Evolutionary conservation across 169 alveolate genomes (phyloP), one percentile per base, ranked within the genome.

Genomic region (Eimeria tenella): DNA sequence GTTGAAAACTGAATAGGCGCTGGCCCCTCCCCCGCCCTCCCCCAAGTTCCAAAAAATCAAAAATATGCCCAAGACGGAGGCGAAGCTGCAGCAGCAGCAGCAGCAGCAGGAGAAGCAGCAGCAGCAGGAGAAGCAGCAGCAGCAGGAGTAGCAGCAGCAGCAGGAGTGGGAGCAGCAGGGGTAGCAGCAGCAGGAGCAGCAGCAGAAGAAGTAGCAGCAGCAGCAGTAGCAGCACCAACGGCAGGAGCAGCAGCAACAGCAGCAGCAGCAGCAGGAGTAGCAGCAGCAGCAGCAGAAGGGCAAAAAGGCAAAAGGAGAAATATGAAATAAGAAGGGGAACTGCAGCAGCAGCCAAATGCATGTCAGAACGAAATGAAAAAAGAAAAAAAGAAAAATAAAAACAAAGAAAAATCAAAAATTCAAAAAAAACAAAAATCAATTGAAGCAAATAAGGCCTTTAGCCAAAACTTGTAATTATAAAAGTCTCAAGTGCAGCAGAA

Each of bases 1-100:
- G 60, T 82, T 82, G 60, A 82, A 82, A 17, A 82, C 77, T 13
- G 77, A 58, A 19, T 82, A 82, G 3, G 90, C 90, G 42, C 77
- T 58, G 5, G 60, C 90, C 0, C 90, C 90, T 0, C 90, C 90
- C 10, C 50, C 23, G 62, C 90, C 77, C 75, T 55, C 90, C 5
- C 90, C 90, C 42, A 82, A 58, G 23, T 55, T 58, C n/a, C 55
- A 50, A 19, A 82, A 82, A 4, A 82, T 60, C 42, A 82, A 60
- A 9, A 60, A 15, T 7, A 82, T 82, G 62, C 90, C 90, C 6
- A 60, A 25, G 55, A 82, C 23, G 42, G 71, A 79, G 17, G 88
- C 88, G 19, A 55, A 50, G 71, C 88, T 79, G 88, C 70, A 79
- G n/a, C 13, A 4, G 17, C 10, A 52, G 55, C 71, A 74, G 63